Evolutionary conservation across 495 filamentous ascomycete species (phyloP), one percentile per base, ranked within the genome.

Genomic region (Apiosordaria backusii): DNA sequence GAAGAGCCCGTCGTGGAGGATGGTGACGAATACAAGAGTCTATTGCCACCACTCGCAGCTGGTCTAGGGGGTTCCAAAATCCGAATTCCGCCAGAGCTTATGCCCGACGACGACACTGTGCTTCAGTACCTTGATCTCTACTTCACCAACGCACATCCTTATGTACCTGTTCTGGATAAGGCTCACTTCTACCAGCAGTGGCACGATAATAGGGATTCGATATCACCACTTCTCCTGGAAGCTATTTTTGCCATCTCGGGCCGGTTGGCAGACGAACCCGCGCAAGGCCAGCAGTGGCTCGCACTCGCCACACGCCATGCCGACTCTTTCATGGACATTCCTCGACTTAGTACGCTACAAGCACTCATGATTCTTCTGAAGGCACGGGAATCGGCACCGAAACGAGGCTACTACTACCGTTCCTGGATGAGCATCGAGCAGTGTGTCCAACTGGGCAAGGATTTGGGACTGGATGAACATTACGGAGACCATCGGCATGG

Each of bases 401-500:
- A 95, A 74, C 88, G 92, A 71, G 95, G 95, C 1, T 99, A 99
- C 75, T 99, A 95, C 77, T 98, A 93, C 74, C 87, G 95, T 24
- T 99, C 95, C 13, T 99, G 95, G 95, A 97, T 97, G 86, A 96
- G 91, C 6, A 88, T 97, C 57, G 93, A 97, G 62, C 92, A 91
- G 53, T 89, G 93, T 63, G 88, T 97, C 23, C 88, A 92, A 13
- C 96, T 99, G 91, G 92, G 88, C 54, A 93, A 96, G 70, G 95
- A 99, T 74, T 82, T 99, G 62, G 93, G 92, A 53, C 82, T 99
- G 7, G 88, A 97, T 73, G 92, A 96, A 72, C 95, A 99, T 77
- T 86, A 87, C 69, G 87, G 87, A 53, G 83, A 84, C 52, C 95
- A 99, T 76, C 83, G 87, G 61, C 84, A 87, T 63, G 89, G 90